These are phyloP conservation scores for Dactylella cylindrospora DNA, from an alignment of 2,329 filamentous ascomycete genomes.

Conservation along the genomic window DNA sequence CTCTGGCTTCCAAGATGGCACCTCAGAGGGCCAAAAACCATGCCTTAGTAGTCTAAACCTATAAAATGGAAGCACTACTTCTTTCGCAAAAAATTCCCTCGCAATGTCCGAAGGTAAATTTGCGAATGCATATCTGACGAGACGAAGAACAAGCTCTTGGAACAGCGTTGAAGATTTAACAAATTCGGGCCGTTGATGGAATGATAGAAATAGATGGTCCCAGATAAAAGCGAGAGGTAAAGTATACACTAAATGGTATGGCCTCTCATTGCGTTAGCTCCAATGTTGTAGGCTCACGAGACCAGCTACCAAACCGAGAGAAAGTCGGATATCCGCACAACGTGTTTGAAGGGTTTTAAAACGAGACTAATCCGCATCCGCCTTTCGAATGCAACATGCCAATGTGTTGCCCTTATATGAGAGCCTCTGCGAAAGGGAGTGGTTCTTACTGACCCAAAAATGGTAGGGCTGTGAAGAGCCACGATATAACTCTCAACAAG, in stretches of 20 bases:
- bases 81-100: slow-evolving; percentile 74
- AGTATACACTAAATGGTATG: slow-evolving; percentile 56
- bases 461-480: slow-evolving; percentile 65
- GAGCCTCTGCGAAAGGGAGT: not conserved
- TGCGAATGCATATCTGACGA: slow-evolving; percentile 75
- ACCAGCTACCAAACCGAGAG: not conserved
- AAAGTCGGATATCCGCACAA: not conserved
- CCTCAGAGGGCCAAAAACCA: slow-evolving; percentile 53
- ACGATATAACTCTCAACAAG: slow-evolving; percentile 61
- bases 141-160: slow-evolving; percentile 75
- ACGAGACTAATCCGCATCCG: too few relatives aligned
- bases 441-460: slow-evolving; percentile 68
- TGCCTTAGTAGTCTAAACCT: slow-evolving; percentile 74
- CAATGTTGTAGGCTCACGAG: not conserved
- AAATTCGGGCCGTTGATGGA: slow-evolving; percentile 61
- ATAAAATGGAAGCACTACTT: slow-evolving; percentile 72
- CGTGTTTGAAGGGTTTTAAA: too few relatives aligned
- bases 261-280: too few relatives aligned
- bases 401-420: slow-evolving; percentile 5
- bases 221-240: slow-evolving; percentile 63
- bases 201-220: slow-evolving; percentile 60
- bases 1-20: slow-evolving; percentile 59
- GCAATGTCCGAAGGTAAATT: slow-evolving; percentile 69
- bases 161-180: slow-evolving; percentile 70
- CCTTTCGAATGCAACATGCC: slow-evolving; percentile 29